Evolutionary conservation across 2,329 filamentous ascomycete species (phyloP).

Genomic region (Ampelomyces quisqualis): DNA sequence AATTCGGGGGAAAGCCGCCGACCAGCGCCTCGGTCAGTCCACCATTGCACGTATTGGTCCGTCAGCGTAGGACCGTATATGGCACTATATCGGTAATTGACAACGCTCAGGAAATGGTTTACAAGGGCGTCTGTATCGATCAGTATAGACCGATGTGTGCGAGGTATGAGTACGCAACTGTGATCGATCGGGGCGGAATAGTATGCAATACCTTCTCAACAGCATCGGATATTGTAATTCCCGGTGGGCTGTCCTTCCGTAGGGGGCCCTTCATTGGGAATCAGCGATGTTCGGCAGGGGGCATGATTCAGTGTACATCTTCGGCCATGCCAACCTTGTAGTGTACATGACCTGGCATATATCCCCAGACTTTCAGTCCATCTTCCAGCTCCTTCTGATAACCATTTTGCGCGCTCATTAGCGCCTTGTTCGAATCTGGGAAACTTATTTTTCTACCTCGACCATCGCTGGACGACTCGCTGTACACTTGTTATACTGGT

Average conservation of each 20-base stretch:
- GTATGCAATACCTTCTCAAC: constrained; percentile 38
- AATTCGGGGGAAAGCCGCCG: constrained; percentile 46
- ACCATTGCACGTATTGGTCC: constrained; percentile 51
- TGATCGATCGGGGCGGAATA: constrained; percentile 38
- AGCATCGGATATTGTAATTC: constrained; percentile 23
- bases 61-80: constrained; percentile 51
- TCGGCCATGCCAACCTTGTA: constrained; percentile 26
- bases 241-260: constrained; percentile 11
- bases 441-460: constrained; percentile 26
- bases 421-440: constrained; percentile 9
- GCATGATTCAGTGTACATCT: constrained; percentile 13
- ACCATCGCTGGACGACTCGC: constrained; percentile 15
- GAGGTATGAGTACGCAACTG: constrained; percentile 16
- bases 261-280: constrained; percentile 6
- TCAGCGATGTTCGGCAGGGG: not conserved
- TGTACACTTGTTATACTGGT: constrained; percentile 10
- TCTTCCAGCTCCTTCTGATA: constrained; percentile 21
- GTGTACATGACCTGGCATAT: constrained; percentile 41
- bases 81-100: constrained; percentile 51
- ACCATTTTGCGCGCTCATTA: constrained; percentile 5
- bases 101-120: constrained; percentile 49
- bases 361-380: constrained; percentile 38
- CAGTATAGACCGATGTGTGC: not conserved
- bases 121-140: constrained; percentile 47
- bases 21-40: constrained; percentile 42